Base-by-base conservation (phyloP, 306 rosid species). In the Castanospermum australe region DNA sequence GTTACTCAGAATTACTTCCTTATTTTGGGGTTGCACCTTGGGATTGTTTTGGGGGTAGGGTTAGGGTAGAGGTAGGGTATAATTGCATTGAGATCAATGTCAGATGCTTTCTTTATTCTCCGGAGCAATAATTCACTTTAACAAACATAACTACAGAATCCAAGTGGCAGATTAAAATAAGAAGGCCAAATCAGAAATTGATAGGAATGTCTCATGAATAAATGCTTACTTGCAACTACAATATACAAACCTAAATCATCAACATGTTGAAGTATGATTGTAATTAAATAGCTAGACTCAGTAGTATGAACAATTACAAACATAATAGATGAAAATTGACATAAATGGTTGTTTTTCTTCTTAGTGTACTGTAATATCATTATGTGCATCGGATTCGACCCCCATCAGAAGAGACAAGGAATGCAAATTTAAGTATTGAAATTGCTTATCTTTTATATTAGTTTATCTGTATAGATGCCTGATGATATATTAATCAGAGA, bases 21-120 rank as follows among this genome's bases (percentile, higher is more conserved):
- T 79, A 85, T 78, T 86, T 82, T 87, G 67, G 89, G 93, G 86
- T 87, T 82, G 59, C 67, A 73, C 79, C 83, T 81, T 87, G 82
- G 92, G 86, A 84, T 75, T 86, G 83, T 78, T 42, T 32, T 39
- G 56, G 54, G 56, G 51, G 70, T 87, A 73, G 81, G 82, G 86
- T 54, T 79, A 44, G 71, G 61, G 14, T 78, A 62, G 77, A 64
- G 83, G 72, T 82, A 85, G 83, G 71, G 81, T 54, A 78, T 71
- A 61, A 35, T 81, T 33, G 81, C 69, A 28, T 73, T 78, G 59
- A 54, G 78, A 80, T 80, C 82, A 85, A 78, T 82, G 55, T 79
- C 79, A 76, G 17, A 74, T 55, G 76, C 81, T 81, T 78, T 78
- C 44, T 88, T 81, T 83, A 88, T 83, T 83, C 86, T 69, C 79